Base-by-base conservation (phyloP, 2,329 filamentous ascomycete genomes). In the Ceratocystis cubensis region DNA sequence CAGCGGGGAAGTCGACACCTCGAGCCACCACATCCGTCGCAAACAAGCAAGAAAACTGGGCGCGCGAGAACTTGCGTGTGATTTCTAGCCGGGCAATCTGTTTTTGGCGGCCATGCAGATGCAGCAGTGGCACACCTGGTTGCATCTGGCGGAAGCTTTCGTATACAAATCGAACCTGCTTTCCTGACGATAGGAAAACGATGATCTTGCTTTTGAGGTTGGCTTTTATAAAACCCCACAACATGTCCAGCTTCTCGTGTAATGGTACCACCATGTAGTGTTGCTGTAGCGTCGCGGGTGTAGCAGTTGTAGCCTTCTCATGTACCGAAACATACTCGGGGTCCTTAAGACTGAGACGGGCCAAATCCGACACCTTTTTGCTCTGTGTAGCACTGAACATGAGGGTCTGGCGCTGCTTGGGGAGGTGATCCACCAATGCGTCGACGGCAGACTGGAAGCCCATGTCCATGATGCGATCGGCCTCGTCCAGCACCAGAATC, bases 361-460 rank as follows among this genome's bases (percentile, higher is more conserved):
- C 93, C 66, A 99, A 80, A 75, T 99, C 94, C 0, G 90, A 95
- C 0, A 99, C 89, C 73, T 88, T 90, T 73, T 91, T 95, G 70
- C 92, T 97, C 76, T 99, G 94, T 0, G 94, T 99, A 0, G 94
- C 94, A 73, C 89, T 95, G 79, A 97, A 99, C 8, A 99, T 84
- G 73, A 99, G 81, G 0, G 94, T 99, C 76, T 99, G 94, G 69
- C 94, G 82, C 33, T 87, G 79, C 71, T 85, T 87, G 0, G 94
- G 94, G 1, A 99, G 80, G 74, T 97, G 95, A 69, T 96, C 91
- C 33, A 99, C 78, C 63, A 99, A 88, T 0, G 94, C 94, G 76
- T 99, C 94, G 2, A 99, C 87, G 0, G 90, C 90, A 4, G 82
- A 80, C 75, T 96, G 88, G 75, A 99, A 99, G 4, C 94, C 94